Evolutionary conservation across 495 filamentous ascomycete genomes (phyloP), one percentile per base, ranked within the genome.

Genomic region (Tuber borchii): DNA sequence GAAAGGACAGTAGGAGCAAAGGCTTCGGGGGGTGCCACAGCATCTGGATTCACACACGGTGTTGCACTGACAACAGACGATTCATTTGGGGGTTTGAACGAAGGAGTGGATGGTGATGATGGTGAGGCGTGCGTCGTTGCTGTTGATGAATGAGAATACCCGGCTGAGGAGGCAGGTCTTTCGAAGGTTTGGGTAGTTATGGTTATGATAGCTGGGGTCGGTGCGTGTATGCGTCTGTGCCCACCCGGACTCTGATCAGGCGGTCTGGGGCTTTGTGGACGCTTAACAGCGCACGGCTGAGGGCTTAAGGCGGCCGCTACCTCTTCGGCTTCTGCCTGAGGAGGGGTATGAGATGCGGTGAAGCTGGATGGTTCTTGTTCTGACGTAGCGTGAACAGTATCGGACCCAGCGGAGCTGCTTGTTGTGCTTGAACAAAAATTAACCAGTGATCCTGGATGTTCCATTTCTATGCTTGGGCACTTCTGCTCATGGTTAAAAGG

Each of bases 361-460:
- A 31, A 65, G 17, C 14, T 26, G 14, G 14, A 34, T 34, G 26
- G 56, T 65, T 65, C 56, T 65, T 61, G 51, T 61, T 65, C 56
- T 19, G 12, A 14, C 56, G 56, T 26, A 34, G 4, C 12, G n/a
- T 34, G 56, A 34, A 34, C 26, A 34, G 26, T 65, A 65, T 17
- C 12, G 31, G 56, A 31, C 26, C 26, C 26, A 34, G 10, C 14
- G 14, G 26, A 34, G 26, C 56, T 16, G 14, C 10, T 65, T 34
- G 56, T 65, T 65, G 26, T 22, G n/a, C 39, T 16, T 16, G 44
- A 65, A 22, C 45, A 26, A 37, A 75, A 73, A 46, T 79, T 68
- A 0, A 79, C 78, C 7, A 75, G 46, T 17, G 76, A 75, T 42
- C 77, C 78, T 12, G 73, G 73, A 46, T 79, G 73, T 43, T 75